A percentile compares a stretch with the other conserved stretches of the same genome.
These are phyloP conservation scores for Boletellus deceptivus DNA, from an alignment of 1,284 basidiomycete genomes.

Conservation along the genomic window DNA sequence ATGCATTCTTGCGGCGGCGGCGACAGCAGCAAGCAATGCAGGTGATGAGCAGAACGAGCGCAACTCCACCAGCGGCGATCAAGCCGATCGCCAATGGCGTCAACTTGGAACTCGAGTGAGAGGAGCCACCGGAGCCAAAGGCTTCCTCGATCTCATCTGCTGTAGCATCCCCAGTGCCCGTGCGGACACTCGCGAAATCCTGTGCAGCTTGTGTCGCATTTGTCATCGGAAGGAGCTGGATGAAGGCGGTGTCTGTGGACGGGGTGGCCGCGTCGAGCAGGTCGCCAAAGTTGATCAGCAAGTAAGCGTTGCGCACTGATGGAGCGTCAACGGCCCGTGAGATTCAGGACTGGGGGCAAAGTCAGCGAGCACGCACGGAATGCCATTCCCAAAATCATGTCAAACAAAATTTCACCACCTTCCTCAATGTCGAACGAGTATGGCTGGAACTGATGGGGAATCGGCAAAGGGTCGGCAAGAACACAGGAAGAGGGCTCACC, in stretches of 20 bases:
- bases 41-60: slow-evolving; percentile 10
- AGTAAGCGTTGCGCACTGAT: slow-evolving; percentile 55
- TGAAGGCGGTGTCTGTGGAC: slow-evolving; percentile 45
- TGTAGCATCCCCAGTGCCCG: background rate
- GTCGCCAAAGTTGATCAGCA: slow-evolving; percentile 60
- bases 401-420: slow-evolving; percentile 40
- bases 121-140: slow-evolving; percentile 1
- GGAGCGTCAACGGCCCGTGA: background rate
- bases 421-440: slow-evolving; percentile 42
- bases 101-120: background rate
- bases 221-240: slow-evolving; percentile 59
- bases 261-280: slow-evolving; percentile 44
- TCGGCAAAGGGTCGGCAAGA: background rate
- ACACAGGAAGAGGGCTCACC: slow-evolving; percentile 32
- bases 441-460: slow-evolving; percentile 43
- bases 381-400: slow-evolving; percentile 50
- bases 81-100: slow-evolving; percentile 13
- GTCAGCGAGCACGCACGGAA: slow-evolving; percentile 42
- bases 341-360: background rate
- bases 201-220: slow-evolving; percentile 32
- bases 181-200: slow-evolving; percentile 22
- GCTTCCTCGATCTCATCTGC: background rate
- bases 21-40: slow-evolving; percentile 9
- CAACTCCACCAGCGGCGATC: slow-evolving; percentile 12
- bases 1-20: slow-evolving; percentile 8